phyloP scores from a whole-genome alignment of 2,329 filamentous ascomycete species.

The Raffaelea ambrosiae region DNA sequence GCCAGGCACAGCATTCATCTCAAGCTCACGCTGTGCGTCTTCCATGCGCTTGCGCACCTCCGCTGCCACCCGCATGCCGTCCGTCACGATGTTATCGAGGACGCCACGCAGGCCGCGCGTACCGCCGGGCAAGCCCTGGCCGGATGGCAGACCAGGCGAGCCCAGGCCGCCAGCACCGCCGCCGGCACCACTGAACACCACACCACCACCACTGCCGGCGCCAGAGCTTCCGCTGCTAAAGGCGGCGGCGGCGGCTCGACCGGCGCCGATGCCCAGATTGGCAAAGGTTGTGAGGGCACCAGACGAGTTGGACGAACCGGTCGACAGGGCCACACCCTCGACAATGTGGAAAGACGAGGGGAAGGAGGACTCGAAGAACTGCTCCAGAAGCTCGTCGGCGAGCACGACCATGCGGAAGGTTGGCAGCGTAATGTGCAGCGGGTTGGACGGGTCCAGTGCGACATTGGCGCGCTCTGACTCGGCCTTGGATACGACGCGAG shows the following conservation, averaged over 20 bases:
- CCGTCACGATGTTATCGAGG: conserved; percentile 92
- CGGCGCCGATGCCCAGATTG: conserved; percentile 44
- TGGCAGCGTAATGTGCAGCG: conserved; percentile 88
- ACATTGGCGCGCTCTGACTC: conserved; percentile 70
- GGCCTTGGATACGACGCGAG: conserved; percentile 44
- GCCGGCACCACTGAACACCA: conserved; percentile 18
- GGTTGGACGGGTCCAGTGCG: conserved; percentile 85
- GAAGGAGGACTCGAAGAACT: conserved; percentile 96
- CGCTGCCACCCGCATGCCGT: conserved; percentile 90
- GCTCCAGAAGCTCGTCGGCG: conserved; percentile 88
- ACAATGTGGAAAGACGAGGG: conserved; percentile 85
- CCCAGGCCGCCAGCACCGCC: neutral
- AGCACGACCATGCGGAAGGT: conserved; percentile 99
- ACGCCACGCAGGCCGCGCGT: conserved; percentile 78
- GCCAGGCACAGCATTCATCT: conserved; percentile 63
- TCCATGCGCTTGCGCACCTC: conserved; percentile 92
- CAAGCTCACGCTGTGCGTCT: conserved; percentile 85
- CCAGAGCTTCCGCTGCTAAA: conserved; percentile 1
- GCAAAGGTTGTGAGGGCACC: conserved; percentile 75
- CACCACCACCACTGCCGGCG: no score
- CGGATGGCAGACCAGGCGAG: conserved; percentile 2
- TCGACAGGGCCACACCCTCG: conserved; percentile 39
- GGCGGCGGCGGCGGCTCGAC: conserved; percentile 33
- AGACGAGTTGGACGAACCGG: conserved; percentile 44
- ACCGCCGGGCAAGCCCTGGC: conserved; percentile 35